phyloP scores from a whole-genome alignment of 441 rosid genomes.

The Rhodomyrtus psidioides region DNA sequence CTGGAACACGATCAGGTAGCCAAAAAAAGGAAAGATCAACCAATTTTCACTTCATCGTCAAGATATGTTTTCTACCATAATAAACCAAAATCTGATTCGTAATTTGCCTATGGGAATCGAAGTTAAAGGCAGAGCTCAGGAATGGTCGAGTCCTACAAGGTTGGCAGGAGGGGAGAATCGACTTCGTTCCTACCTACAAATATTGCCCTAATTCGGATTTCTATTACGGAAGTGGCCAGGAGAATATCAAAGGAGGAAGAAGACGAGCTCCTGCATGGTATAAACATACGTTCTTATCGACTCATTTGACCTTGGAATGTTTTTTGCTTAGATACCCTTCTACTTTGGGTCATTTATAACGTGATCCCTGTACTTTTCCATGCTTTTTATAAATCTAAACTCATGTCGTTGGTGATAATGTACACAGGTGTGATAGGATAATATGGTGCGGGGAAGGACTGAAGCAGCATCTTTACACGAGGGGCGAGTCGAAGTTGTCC shows the following conservation, averaged over 20 bases:
- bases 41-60: not conserved
- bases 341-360: not conserved
- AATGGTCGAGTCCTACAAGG: slow-evolving; percentile 50
- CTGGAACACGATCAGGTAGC: slow-evolving; percentile 73
- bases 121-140: slow-evolving; percentile 66
- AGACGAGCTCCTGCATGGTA: slow-evolving; percentile 94
- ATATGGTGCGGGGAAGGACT: slow-evolving; percentile 53
- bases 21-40: not conserved
- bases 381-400: not conserved
- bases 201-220: slow-evolving; percentile 57
- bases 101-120: not conserved
- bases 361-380: not conserved
- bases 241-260: slow-evolving; percentile 38
- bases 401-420: not conserved
- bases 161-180: slow-evolving; percentile 71
- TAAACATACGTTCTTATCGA: not conserved
- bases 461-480: slow-evolving; percentile 42
- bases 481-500: slow-evolving; percentile 57
- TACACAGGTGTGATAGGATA: slow-evolving; percentile 62
- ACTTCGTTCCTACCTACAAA: slow-evolving; percentile 87
- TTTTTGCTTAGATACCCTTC: not conserved
- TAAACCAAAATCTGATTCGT: not conserved
- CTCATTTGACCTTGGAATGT: not conserved
- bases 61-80: not conserved
- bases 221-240: slow-evolving; percentile 50